Evolutionary conservation across 345 rosid genomes (phyloP).

Genomic region (Syzygium jambos): DNA sequence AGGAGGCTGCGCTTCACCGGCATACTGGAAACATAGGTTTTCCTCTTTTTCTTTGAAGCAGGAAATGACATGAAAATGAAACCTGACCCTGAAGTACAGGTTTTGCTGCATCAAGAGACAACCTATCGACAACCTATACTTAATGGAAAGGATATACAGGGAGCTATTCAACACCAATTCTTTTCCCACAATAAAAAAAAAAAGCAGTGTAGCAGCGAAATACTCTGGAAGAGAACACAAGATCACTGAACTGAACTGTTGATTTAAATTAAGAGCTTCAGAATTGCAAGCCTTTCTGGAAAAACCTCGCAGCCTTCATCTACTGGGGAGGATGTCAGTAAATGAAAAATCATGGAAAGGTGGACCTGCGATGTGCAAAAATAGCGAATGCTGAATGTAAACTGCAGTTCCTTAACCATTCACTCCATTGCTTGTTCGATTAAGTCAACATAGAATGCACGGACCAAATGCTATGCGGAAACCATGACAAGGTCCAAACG

Average conservation of each 20-base stretch:
- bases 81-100: not conserved
- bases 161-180: not conserved
- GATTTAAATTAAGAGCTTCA: not conserved
- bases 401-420: not conserved
- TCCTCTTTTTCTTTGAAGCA: not conserved
- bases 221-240: not conserved
- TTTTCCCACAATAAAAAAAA: not conserved
- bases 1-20: not conserved
- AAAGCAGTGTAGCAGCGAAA: not conserved
- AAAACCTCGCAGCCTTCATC: constrained; percentile 6
- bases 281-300: not conserved
- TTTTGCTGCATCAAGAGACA: not conserved
- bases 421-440: not conserved
- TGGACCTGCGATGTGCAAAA: constrained; percentile 48
- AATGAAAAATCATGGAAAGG: constrained; percentile 86
- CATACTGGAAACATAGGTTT: not conserved
- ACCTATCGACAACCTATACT: not conserved
- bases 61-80: not conserved
- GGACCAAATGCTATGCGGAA: not conserved
- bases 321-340: constrained; percentile 48
- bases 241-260: not conserved
- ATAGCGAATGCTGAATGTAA: not conserved
- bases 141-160: not conserved
- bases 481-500: not conserved
- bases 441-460: not conserved